Base-by-base conservation (phyloP, 257 asterid species). In the Solanum ossicruentum region DNA sequence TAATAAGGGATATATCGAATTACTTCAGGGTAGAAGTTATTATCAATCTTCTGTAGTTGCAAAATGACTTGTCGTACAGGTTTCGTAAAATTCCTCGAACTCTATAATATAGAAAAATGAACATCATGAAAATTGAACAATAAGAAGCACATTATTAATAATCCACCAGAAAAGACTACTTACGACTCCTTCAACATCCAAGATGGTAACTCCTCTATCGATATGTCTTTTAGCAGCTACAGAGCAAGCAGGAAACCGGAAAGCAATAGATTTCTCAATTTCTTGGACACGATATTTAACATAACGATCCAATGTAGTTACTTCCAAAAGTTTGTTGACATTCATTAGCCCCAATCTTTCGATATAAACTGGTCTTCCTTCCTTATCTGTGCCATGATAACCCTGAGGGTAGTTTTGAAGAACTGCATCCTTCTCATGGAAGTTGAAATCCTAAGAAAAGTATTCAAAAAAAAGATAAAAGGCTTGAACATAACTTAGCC, bases 121-220 rank as follows among this genome's bases (percentile, higher is more conserved):
- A 69, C 26, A 70, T 21, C 32, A 67, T 54, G 21, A 52, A 43
- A 20, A 43, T n/a, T 26, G 57, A 73, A 77, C 15, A 3, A 28
- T 65, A 58, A 51, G 57, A 45, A 45, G 13, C 36, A 79, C 36
- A 82, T 32, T 7, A 69, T 72, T 52, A 12, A 23, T 28, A 21
- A 58, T 21, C 75, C 78, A 39, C 32, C 23, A 39, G 69, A 66
- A 21, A 32, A 36, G 84, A 36, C 21, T 36, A 56, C 36, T 69
- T 89, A 93, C 96, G 90, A 93, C 91, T 85, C 94, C 94, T 83
- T 88, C 91, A n/a, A 91, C 96, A 66, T 93, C 96, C 28, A 93
- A 88, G 88, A 93, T 89, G 28, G 93, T 89, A 12, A 89, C 49
- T 43, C 92, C 86, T 65, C 87, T 49, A 75, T 86, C 87, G 23